Conservation (phyloP, 768 basidiomycete genomes). For the Termitomyces bulborhizus region DNA sequence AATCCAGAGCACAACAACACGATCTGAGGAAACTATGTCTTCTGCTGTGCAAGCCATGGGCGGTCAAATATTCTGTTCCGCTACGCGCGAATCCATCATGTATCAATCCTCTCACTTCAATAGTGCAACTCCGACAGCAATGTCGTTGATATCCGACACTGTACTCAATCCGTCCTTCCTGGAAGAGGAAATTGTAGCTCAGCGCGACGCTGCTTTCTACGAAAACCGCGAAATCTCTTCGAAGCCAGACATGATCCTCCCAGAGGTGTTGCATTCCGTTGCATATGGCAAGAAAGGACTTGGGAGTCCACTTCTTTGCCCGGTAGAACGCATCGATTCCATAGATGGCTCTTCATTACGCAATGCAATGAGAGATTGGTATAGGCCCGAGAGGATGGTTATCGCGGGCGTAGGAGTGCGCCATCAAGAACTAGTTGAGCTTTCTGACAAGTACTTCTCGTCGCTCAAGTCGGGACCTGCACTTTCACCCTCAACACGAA, state of each 20-base stretch:
- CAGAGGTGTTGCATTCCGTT: constrained; percentile 82
- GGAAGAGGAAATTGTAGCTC: constrained; percentile 72
- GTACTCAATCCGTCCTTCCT: constrained; percentile 73
- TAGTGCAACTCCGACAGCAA: constrained; percentile 68
- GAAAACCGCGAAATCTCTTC: constrained; percentile 82
- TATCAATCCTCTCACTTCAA: constrained; percentile 97
- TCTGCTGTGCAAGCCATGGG: constrained; percentile 77
- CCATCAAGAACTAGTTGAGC: constrained; percentile 83
- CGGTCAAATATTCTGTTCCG: constrained; percentile 87
- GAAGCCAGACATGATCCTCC: constrained; percentile 92
- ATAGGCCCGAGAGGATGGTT: constrained; percentile 91
- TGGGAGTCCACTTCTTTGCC: constrained; percentile 89
- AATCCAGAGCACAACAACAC: constrained; percentile 63
- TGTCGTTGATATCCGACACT: constrained; percentile 90
- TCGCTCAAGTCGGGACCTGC: constrained; percentile 40
- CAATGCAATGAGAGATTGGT: constrained; percentile 73
- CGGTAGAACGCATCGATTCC: constrained; percentile 68
- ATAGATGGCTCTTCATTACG: constrained; percentile 61
- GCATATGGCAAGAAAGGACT: constrained; percentile 75
- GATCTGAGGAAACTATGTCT: constrained; percentile 75
- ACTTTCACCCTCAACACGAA: constrained; percentile 24
- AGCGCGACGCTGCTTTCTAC: constrained; percentile 84
- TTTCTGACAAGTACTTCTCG: constrained; percentile 81
- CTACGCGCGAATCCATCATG: constrained; percentile 92
- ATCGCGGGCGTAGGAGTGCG: constrained; percentile 90